Conservation (phyloP, 306 rosid species). For the Gastrolobium bilobum region DNA sequence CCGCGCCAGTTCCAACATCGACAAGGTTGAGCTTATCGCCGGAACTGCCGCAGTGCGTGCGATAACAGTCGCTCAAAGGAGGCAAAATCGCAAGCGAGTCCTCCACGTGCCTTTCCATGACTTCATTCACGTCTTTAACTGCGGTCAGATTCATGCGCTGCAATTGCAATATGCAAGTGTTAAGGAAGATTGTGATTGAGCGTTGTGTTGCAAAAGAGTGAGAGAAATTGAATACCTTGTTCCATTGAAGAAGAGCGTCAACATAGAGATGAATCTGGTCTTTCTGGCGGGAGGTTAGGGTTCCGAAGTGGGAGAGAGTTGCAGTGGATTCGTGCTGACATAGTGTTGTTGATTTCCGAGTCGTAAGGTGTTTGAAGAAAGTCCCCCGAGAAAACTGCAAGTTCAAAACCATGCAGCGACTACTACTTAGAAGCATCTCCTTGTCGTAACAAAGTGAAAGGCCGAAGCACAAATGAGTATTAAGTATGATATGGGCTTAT, state of each 20-base stretch:
- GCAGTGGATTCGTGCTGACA: conserved; percentile 46
- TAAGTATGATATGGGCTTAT: background rate
- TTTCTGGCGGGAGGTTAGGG: conserved; percentile 71
- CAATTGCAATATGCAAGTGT: conserved; percentile 20
- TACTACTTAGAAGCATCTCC: conserved; percentile 53
- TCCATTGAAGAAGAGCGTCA: conserved; percentile 91
- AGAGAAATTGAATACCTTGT: conserved; percentile 61
- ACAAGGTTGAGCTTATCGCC: conserved; percentile 60
- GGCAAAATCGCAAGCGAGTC: conserved; percentile 86
- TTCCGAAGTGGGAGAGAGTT: conserved; percentile 56
- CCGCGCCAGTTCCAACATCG: conserved; percentile 94
- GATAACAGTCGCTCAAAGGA: conserved; percentile 65
- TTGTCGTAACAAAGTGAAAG: background rate
- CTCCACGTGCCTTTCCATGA: conserved; percentile 93
- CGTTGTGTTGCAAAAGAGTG: background rate
- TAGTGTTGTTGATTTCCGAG: conserved; percentile 42
- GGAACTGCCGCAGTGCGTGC: conserved; percentile 49
- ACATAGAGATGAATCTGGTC: conserved; percentile 79
- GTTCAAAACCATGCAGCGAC: conserved; percentile 28
- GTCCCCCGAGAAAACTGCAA: conserved; percentile 63
- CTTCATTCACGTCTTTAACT: conserved; percentile 69
- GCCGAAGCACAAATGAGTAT: conserved; percentile 1
- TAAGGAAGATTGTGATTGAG: background rate
- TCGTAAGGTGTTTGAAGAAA: conserved; percentile 80
- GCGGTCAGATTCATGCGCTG: conserved; percentile 93